Conservation (phyloP, 2,329 filamentous ascomycete genomes). For the Raffaelea albimanens region DNA sequence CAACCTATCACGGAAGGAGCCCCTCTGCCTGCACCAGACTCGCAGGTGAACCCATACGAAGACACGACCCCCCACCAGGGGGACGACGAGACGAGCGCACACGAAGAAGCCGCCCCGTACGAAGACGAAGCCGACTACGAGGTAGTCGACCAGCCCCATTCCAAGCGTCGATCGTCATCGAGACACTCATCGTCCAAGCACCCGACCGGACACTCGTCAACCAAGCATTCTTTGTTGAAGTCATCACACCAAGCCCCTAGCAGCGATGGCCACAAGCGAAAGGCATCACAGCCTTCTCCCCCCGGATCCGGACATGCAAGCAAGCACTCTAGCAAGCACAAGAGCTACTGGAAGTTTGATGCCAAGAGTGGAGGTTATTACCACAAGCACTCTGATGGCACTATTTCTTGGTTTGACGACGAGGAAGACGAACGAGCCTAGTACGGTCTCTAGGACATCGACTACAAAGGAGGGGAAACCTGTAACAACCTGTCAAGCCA, state of each 20-base stretch:
- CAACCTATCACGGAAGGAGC: not conserved
- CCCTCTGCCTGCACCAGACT: not conserved
- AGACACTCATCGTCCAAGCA: not conserved
- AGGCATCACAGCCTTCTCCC: not conserved
- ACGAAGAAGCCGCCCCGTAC: not conserved
- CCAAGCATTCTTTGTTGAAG: no score
- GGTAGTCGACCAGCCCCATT: not conserved
- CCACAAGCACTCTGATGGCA: conserved; percentile 1
- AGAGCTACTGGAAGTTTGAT: not conserved
- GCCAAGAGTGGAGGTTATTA: not conserved
- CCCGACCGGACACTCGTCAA: no score
- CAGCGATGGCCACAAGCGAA: not conserved
- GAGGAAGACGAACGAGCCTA: no score
- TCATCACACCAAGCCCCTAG: not conserved
- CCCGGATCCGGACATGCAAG: not conserved
- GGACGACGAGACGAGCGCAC: not conserved
- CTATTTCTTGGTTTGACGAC: not conserved
- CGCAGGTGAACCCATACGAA: no score
- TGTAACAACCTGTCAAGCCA: no score
- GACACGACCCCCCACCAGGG: no score
- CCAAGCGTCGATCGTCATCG: not conserved
- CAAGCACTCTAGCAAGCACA: not conserved
- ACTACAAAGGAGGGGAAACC: no score
- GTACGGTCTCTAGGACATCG: no score
- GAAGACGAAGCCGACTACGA: not conserved